phyloP scores from a whole-genome alignment of 495 filamentous ascomycete species.

The Aspergillus conjunctus region DNA sequence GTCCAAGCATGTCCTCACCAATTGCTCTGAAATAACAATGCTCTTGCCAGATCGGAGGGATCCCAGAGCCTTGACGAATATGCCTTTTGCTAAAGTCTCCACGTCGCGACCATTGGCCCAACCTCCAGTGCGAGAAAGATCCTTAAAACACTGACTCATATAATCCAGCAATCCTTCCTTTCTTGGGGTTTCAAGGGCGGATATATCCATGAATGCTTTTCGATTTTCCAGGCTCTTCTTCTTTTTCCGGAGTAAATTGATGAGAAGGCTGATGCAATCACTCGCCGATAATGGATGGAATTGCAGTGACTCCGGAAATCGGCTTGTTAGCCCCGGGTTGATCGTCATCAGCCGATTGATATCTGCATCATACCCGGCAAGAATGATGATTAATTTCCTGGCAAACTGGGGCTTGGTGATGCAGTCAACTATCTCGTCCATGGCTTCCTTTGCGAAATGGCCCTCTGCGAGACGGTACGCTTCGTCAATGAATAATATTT shows the following conservation, averaged over 20 bases:
- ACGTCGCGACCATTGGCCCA: constrained; percentile 76
- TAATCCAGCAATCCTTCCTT: constrained; percentile 16
- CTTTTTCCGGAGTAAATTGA: constrained; percentile 23
- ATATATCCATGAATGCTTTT: constrained; percentile 36
- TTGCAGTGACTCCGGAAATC: constrained; percentile 52
- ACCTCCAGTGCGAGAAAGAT: constrained; percentile 46
- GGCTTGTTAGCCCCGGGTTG: constrained; percentile 54
- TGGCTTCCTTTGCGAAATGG: constrained; percentile 67
- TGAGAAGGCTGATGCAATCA: constrained; percentile 47
- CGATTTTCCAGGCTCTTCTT: constrained; percentile 26
- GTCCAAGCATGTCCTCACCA: constrained; percentile 30
- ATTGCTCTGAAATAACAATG: constrained; percentile 36
- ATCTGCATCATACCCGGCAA: constrained; percentile 69
- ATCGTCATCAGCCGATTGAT: constrained; percentile 68
- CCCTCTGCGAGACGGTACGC: constrained; percentile 59
- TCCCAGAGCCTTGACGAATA: constrained; percentile 49
- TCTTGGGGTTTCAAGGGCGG: constrained; percentile 33
- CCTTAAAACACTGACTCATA: constrained; percentile 41
- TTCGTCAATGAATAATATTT: constrained; percentile 65
- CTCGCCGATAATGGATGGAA: constrained; percentile 44
- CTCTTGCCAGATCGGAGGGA: constrained; percentile 1
- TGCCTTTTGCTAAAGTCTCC: constrained; percentile 53
- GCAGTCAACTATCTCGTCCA: constrained; percentile 72
- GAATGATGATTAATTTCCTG: constrained; percentile 69
- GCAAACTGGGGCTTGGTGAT: constrained; percentile 64